Evolutionary conservation across 2,329 filamentous ascomycete species (phyloP).

Genomic region (Raffaelea ambrosiae): DNA sequence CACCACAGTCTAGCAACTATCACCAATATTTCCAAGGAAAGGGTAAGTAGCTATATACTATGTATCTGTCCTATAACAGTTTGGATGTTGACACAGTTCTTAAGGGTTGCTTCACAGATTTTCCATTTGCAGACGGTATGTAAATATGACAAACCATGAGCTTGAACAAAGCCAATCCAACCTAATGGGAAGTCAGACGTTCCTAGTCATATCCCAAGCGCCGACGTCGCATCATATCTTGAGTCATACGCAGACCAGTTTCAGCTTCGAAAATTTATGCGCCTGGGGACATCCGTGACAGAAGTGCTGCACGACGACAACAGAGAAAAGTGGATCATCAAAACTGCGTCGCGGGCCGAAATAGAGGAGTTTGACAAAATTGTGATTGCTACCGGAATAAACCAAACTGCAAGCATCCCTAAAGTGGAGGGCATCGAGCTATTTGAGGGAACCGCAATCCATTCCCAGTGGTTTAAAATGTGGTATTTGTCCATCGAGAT

Average conservation of each 20-base stretch:
- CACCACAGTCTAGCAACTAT: slow-evolving; percentile 16
- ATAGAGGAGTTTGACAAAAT: slow-evolving; percentile 8
- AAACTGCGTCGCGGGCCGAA: neutral
- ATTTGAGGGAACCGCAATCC: slow-evolving; percentile 24
- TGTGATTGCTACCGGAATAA: slow-evolving; percentile 10
- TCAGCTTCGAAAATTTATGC: slow-evolving; percentile 9
- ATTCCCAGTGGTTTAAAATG: slow-evolving; percentile 25
- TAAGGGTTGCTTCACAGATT: slow-evolving; percentile 31
- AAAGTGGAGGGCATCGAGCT: slow-evolving; percentile 6
- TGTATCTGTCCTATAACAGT: neutral
- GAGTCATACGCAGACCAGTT: slow-evolving; percentile 22
- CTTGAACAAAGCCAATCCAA: too few relatives aligned
- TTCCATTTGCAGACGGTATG: slow-evolving; percentile 29
- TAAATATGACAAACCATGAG: neutral
- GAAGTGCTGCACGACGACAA: slow-evolving; percentile 5
- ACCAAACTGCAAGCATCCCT: slow-evolving; percentile 4
- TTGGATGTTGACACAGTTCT: too few relatives aligned
- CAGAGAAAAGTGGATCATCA: slow-evolving; percentile 7
- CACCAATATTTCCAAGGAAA: slow-evolving; percentile 25
- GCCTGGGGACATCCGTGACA: slow-evolving; percentile 7
- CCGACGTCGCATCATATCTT: slow-evolving; percentile 27
- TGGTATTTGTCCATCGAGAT: slow-evolving; percentile 13
- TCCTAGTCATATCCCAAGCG: neutral
- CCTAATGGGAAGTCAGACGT: too few relatives aligned
- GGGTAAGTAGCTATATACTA: neutral